These are phyloP conservation scores for Hypoxylon sp. DNA, from an alignment of 2,329 filamentous ascomycete species.

Conservation along the genomic window DNA sequence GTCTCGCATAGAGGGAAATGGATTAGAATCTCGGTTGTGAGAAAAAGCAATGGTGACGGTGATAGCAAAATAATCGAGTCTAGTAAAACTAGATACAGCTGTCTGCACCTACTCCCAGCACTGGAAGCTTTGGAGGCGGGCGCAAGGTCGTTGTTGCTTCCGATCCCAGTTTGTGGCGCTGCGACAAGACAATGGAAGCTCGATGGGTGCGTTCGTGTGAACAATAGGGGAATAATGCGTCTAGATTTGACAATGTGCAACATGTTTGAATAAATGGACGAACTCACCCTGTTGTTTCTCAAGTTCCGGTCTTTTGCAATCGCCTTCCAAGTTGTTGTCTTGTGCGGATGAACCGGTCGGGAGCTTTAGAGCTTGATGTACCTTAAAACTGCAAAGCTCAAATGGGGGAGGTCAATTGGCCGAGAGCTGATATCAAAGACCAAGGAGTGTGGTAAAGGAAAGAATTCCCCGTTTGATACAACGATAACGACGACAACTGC, in stretches of 20 bases:
- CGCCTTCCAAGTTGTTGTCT: constrained; percentile 15
- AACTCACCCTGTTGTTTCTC: constrained; percentile 29
- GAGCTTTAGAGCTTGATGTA: constrained; percentile 29
- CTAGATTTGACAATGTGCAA: background rate
- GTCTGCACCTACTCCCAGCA: background rate
- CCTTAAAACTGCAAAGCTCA: constrained; percentile 17
- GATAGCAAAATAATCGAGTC: background rate
- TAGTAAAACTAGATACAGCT: background rate
- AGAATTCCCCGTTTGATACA: constrained; percentile 26
- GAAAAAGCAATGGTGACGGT: background rate
- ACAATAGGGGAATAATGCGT: constrained; percentile 10
- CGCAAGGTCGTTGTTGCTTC: constrained; percentile 15
- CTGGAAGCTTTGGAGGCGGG: constrained; percentile 8
- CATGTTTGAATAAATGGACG: constrained; percentile 7
- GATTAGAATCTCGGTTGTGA: background rate
- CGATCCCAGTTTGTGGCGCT: constrained; percentile 5
- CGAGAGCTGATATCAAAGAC: constrained; percentile 27
- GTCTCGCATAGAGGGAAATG: background rate
- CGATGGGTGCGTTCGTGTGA: constrained; percentile 3
- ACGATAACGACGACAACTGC: constrained; percentile 34
- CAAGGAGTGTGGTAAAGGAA: constrained; percentile 34
- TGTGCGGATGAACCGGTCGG: constrained; percentile 34
- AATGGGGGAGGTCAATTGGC: constrained; percentile 34
- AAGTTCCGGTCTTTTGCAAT: constrained; percentile 7
- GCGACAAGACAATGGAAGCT: constrained; percentile 5